phyloP scores from a whole-genome alignment of 495 filamentous ascomycete genomes.

The Aspergillus funiculosus region DNA sequence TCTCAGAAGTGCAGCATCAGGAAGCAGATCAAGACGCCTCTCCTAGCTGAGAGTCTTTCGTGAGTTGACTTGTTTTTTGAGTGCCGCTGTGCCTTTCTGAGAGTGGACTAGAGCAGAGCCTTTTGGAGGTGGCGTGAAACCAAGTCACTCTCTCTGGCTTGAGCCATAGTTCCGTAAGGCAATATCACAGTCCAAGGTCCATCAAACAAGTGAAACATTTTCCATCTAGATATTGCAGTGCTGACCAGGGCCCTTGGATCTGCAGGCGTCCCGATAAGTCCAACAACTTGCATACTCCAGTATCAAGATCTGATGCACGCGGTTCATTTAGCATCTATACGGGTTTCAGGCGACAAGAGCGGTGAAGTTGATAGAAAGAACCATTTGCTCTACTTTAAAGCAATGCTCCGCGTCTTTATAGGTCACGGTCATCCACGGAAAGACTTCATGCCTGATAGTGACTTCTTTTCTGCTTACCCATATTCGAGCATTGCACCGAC shows the following conservation, averaged over 20 bases:
- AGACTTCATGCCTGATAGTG: not conserved
- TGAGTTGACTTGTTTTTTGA: no score
- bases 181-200: no score
- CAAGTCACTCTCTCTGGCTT: no score
- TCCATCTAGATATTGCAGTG: constrained; percentile 21
- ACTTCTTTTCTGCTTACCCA: constrained; percentile 2
- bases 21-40: not conserved
- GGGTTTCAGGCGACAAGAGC: constrained; percentile 11
- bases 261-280: constrained; percentile 28
- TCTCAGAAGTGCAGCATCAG: no score
- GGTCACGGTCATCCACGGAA: constrained; percentile 6
- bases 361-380: constrained; percentile 16
- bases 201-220: constrained; percentile 24
- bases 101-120: no score
- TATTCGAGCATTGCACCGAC: not conserved
- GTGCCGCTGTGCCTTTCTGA: no score
- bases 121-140: no score
- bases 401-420: constrained; percentile 14
- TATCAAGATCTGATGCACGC: constrained; percentile 8
- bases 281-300: constrained; percentile 17
- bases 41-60: no score
- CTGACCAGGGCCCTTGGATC: constrained; percentile 15
- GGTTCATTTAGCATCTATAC: constrained; percentile 2
- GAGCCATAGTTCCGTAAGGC: no score
- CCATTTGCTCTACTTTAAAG: constrained; percentile 16